Evolutionary conservation across 345 rosid species (phyloP).

Genomic region (Erysimum cheiranthoides): DNA sequence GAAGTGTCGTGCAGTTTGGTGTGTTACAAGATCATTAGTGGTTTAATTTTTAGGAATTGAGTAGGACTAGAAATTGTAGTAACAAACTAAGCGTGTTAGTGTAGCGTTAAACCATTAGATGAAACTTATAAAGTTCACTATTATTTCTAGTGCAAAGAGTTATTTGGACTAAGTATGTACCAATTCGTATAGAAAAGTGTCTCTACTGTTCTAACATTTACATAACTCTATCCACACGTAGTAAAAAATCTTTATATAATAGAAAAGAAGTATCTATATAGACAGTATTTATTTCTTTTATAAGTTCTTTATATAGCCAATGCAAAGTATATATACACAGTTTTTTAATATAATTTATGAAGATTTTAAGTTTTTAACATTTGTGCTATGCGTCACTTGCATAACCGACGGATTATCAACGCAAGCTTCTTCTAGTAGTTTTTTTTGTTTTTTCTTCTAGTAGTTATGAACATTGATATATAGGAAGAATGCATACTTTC

Average conservation of each 20-base stretch:
- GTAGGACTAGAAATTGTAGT: no score
- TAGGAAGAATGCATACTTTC: slow-evolving; percentile 9
- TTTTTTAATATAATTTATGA: neutral
- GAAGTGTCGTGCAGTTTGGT: neutral
- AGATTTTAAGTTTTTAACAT: neutral
- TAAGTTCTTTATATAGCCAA: neutral
- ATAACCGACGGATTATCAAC: slow-evolving; percentile 1
- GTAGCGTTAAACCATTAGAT: no score
- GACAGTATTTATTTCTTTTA: neutral
- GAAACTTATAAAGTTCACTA: no score
- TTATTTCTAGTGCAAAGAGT: no score
- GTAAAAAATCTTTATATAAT: no score
- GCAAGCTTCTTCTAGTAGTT: slow-evolving; percentile 8
- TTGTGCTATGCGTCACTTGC: slow-evolving; percentile 12
- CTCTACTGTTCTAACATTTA: no score
- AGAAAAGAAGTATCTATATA: no score
- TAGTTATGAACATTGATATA: slow-evolving; percentile 2
- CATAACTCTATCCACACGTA: no score
- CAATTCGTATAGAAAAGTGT: neutral
- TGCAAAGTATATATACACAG: neutral
- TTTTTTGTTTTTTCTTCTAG: no score
- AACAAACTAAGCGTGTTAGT: no score
- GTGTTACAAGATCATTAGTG: neutral
- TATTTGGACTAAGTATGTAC: neutral
- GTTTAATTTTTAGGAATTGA: no score